A percentile compares a stretch with the other conserved stretches of the same genome.
Conservation (phyloP, 2,329 filamentous ascomycete genomes). For the Trichoderma semiorbis region DNA sequence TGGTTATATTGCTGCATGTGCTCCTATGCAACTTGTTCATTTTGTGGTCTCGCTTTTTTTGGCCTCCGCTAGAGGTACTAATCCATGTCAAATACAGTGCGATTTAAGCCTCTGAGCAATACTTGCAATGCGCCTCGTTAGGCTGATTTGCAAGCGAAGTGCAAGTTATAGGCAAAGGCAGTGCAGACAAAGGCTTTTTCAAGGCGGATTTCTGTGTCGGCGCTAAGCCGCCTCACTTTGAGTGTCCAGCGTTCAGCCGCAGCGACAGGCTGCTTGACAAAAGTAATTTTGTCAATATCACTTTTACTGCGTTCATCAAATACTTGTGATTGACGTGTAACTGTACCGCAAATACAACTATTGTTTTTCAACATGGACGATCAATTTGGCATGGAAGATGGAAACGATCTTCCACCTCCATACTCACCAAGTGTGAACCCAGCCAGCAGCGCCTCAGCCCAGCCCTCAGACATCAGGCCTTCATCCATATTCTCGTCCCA, state of each 20-base stretch:
- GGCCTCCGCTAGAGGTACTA: too few relatives aligned
- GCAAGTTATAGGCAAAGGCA: background rate
- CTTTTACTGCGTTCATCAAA: background rate
- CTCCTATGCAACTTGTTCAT: too few relatives aligned
- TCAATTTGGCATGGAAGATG: background rate
- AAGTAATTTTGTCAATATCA: background rate
- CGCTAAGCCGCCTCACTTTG: background rate
- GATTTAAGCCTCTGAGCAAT: too few relatives aligned
- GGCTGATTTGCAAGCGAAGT: background rate
- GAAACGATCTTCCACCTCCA: conserved; percentile 8
- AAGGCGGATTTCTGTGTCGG: background rate
- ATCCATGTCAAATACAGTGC: background rate
- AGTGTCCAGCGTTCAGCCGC: background rate
- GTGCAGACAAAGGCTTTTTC: background rate
- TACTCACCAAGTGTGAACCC: background rate
- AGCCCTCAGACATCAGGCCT: background rate
- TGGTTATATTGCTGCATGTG: too few relatives aligned
- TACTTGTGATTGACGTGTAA: background rate
- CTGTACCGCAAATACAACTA: background rate
- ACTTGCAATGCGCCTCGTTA: background rate
- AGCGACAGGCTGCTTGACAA: background rate
- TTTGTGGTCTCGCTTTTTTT: too few relatives aligned
- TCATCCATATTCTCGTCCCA: conserved; percentile 35
- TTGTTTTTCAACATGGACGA: background rate
- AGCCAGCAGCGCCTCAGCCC: background rate